Percentiles rank a stretch among this genome's conserved stretches.
Evolutionary conservation across 148 eudicot species (phyloP).

Genomic region (Amaranthus cruentus): DNA sequence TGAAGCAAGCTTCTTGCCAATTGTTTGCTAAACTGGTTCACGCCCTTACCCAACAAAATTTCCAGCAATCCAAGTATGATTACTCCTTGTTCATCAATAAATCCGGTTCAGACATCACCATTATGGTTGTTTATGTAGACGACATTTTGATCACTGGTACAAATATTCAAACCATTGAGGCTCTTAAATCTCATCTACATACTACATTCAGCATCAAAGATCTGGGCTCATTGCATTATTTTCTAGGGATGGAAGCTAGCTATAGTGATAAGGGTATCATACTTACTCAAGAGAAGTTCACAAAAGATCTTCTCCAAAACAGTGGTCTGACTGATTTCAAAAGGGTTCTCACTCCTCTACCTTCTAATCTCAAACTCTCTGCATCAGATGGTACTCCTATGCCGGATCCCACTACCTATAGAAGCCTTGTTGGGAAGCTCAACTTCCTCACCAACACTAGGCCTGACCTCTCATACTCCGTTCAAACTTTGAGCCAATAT

Average conservation of each 20-base stretch:
- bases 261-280: neutral
- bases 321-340: neutral
- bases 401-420: too few species aligned
- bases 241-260: neutral
- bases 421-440: too few species aligned
- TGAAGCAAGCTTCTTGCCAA: neutral
- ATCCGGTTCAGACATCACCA: neutral
- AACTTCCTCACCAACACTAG: too few species aligned
- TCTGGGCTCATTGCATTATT: neutral
- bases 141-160: neutral
- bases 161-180: neutral
- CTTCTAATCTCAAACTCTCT: neutral
- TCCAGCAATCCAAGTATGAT: neutral
- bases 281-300: neutral
- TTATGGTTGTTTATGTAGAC: neutral
- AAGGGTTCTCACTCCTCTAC: neutral
- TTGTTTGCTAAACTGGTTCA: neutral
- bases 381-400: too few species aligned
- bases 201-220: neutral
- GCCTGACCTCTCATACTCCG: too few species aligned
- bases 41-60: too few species aligned
- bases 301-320: neutral
- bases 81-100: neutral
- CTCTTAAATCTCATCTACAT: neutral
- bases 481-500: too few species aligned